Percentiles rank a stretch among this genome's conserved stretches.
phyloP scores from a whole-genome alignment of 441 rosid species.

The Kokia cookei region DNA sequence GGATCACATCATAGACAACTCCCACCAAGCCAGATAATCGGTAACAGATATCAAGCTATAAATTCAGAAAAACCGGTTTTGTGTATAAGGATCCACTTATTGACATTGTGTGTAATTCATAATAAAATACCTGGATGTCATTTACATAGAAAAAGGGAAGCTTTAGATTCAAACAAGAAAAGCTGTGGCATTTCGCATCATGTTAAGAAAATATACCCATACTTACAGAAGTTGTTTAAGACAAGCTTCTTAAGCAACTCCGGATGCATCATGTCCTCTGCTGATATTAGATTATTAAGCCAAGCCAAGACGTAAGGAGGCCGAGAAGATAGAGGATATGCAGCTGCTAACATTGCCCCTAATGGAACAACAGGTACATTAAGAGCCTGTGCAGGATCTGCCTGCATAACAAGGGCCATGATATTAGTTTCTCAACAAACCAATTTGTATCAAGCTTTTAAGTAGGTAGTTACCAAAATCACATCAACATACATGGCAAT shows the following conservation, averaged over 20 bases:
- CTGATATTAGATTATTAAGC: constrained; percentile 81
- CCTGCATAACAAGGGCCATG: constrained; percentile 42
- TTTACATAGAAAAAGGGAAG: neutral
- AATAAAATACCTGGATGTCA: neutral
- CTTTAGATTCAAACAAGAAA: neutral
- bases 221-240: constrained; percentile 93
- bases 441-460: neutral
- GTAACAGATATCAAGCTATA: no score
- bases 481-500: neutral
- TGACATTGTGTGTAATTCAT: neutral
- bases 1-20: neutral
- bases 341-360: constrained; percentile 77
- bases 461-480: neutral
- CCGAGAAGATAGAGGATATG: constrained; percentile 78
- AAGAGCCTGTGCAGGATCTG: constrained; percentile 93
- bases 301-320: constrained; percentile 83
- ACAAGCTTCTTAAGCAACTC: constrained; percentile 84
- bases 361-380: constrained; percentile 93
- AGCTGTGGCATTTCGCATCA: neutral
- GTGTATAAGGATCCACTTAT: neutral
- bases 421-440: constrained; percentile 11
- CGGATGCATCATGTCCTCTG: constrained; percentile 97
- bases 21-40: neutral
- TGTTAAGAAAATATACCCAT: neutral
- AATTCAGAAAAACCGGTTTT: neutral